Evolutionary conservation across 2,329 filamentous ascomycete genomes (phyloP), one percentile per base, ranked within the genome.

Genomic region (Byssothecium circinans): DNA sequence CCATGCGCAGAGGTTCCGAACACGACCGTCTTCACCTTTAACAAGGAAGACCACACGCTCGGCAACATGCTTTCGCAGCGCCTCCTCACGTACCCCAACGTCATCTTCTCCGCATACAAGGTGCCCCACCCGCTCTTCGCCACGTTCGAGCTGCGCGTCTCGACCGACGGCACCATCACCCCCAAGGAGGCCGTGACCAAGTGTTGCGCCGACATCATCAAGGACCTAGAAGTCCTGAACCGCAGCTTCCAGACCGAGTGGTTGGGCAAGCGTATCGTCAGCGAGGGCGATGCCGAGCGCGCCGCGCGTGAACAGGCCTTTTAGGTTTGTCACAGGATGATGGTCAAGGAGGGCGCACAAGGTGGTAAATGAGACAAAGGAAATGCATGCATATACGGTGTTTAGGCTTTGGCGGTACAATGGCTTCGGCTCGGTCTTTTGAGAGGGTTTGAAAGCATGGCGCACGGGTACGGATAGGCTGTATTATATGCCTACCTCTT

Each of bases 31-130:
- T 99, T 99, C 76, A 85, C 89, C 49, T 85, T 99, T 74, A 89
- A 90, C 74, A 97, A 96, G 73, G 94, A 99, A 72, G 94, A 99
- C 63, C 92, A 96, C 75, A 96, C 92, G 1, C 82, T 99, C 20
- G 94, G 87, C 61, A 96, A 99, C 72, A 81, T 99, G 46, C 81
- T 99, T 47, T 83, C 87, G 39, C 86, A 89, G 64, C 89, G 92
- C 63, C 86, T 99, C 47, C 85, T 94, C 75, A 85, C 88, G 70
- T 87, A 89, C 63, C 82, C 84, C 15, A 86, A 95, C 68, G 88
- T 99, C 61, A 78, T 87, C 61, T 95, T 97, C 80, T 86, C 91
- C 50, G 94, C 88, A 11, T 99, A 99, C 80, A 95, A 95, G 74
- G 84, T 82, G 35, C 68, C 70, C 32, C 70, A 74, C 64, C 60